Conservation (phyloP, 208 protist genomes). For the Acanthamoeba culbertsoni region DNA sequence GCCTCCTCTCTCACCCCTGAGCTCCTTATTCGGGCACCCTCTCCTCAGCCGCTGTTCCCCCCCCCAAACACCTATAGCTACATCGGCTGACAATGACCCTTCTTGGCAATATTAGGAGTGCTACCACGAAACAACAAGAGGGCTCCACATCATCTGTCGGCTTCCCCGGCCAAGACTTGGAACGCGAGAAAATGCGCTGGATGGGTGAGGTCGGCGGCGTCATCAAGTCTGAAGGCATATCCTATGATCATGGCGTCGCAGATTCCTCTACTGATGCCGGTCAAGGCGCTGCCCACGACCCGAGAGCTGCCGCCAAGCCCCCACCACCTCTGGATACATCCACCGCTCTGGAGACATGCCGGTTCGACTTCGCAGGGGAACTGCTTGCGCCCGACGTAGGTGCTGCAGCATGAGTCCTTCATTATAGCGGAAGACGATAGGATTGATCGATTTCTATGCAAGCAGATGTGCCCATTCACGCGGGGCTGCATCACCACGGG, state of each 20-base stretch:
- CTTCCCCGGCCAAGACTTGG: not conserved
- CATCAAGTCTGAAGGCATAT: not conserved
- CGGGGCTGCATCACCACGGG: conserved; percentile 17
- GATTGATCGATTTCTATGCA: too few species aligned
- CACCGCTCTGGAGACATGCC: not conserved
- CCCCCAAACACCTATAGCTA: too few species aligned
- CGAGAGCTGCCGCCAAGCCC: not conserved
- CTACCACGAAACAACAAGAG: too few species aligned
- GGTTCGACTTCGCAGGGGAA: not conserved
- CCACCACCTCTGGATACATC: not conserved
- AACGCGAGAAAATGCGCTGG: not conserved
- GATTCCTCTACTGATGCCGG: not conserved
- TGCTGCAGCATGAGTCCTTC: too few species aligned
- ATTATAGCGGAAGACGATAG: too few species aligned
- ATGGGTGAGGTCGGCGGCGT: not conserved
- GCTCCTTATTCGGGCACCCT: too few species aligned
- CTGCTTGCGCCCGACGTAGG: not conserved
- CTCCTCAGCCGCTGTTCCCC: too few species aligned
- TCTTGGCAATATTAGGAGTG: too few species aligned
- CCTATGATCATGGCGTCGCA: not conserved
- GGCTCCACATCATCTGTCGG: too few species aligned
- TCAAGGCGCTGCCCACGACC: not conserved
- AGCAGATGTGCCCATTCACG: not conserved
- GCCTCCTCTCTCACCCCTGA: not conserved
- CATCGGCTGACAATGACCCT: too few species aligned